phyloP scores from a whole-genome alignment of 73 alveolate species.

The Symbiodinium natans region DNA sequence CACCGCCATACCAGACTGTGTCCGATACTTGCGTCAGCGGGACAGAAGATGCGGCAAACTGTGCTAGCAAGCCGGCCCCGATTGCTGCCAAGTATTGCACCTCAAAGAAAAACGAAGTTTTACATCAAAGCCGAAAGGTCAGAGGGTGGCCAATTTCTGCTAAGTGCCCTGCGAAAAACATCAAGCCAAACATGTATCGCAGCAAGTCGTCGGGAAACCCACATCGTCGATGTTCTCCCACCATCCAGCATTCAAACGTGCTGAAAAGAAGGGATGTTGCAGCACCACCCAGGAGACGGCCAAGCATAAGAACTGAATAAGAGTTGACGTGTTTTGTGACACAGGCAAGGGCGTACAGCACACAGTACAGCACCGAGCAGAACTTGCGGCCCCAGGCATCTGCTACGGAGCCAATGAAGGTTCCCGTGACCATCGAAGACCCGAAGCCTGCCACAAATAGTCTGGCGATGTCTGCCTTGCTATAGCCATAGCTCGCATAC shows the following conservation, averaged over 20 bases:
- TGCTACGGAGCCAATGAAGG: slow-evolving; percentile 90
- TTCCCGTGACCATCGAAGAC: slow-evolving; percentile 68
- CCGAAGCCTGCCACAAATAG: slow-evolving; percentile 93
- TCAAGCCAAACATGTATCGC: slow-evolving; percentile 83
- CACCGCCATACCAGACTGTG: slow-evolving; percentile 67
- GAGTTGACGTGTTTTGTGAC: slow-evolving; percentile 67
- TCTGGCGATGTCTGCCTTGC: slow-evolving; percentile 70
- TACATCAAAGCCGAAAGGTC: too few species aligned
- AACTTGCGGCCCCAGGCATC: slow-evolving; percentile 88
- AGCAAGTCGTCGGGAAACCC: slow-evolving; percentile 61
- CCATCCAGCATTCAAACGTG: slow-evolving; percentile 93
- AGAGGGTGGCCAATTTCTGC: too few species aligned
- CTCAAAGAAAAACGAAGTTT: too few species aligned
- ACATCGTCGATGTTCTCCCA: slow-evolving; percentile 57
- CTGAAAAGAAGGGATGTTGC: slow-evolving; percentile 88
- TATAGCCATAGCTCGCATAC: slow-evolving; percentile 80
- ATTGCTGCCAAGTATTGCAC: slow-evolving; percentile 81
- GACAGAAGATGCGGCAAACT: slow-evolving; percentile 36
- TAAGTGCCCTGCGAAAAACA: slow-evolving; percentile 39
- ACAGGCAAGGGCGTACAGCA: slow-evolving; percentile 56
- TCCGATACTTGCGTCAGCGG: slow-evolving; percentile 52
- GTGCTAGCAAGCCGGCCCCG: slow-evolving; percentile 87
- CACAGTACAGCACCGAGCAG: slow-evolving; percentile 46
- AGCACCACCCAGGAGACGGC: slow-evolving; percentile 85
- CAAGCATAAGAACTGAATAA: slow-evolving; percentile 63